Evolutionary conservation across 2,329 filamentous ascomycete genomes (phyloP), one percentile per base, ranked within the genome.

Genomic region (Ceratocystis albifundus): DNA sequence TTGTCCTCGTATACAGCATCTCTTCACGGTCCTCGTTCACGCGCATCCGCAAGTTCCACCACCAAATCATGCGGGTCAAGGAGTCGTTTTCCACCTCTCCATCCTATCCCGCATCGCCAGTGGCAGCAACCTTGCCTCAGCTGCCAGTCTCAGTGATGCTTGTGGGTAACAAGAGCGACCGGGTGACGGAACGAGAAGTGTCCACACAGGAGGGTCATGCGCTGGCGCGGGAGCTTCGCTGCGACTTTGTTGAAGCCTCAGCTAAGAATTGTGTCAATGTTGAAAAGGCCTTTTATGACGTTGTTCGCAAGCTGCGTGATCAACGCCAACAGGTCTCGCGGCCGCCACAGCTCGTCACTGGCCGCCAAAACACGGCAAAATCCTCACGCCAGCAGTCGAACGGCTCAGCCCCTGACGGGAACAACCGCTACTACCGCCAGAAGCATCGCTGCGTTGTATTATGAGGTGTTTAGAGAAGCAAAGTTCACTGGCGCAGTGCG

Each of bases 181-280:
- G 94, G 72, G 90, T 96, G 61, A 96, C 93, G 32, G 94, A 97
- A 78, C 86, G 94, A 70, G 93, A 96, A 74, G 94, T 97, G 2
- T 96, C 92, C 1, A 96, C 92, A 63, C 94, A 97, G 76, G 94
- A 99, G 78, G 94, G 94, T 17, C 89, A 90, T 71, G 91, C 92
- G 64, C 79, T 97, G 48, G 93, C 94, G 66, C 88, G 92, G 72
- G 90, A 96, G 73, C 80, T 99, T 48, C 90, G 90, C 69, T 97
- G 94, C 77, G 92, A 96, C 71, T 97, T 97, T 72, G 91, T 96
- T 71, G 93, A 97, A 76, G 92, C 93, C 1, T 96, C 92, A 5
- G 93, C 93, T 45, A 96, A 96, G 80, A 96, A 96, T 75, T 96
- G 92, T 78, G 91, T 96, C 80, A 96, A 97, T 73, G 93, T 96